Base-by-base conservation (phyloP, 164 flowering plant genomes). In the Santalum album region DNA sequence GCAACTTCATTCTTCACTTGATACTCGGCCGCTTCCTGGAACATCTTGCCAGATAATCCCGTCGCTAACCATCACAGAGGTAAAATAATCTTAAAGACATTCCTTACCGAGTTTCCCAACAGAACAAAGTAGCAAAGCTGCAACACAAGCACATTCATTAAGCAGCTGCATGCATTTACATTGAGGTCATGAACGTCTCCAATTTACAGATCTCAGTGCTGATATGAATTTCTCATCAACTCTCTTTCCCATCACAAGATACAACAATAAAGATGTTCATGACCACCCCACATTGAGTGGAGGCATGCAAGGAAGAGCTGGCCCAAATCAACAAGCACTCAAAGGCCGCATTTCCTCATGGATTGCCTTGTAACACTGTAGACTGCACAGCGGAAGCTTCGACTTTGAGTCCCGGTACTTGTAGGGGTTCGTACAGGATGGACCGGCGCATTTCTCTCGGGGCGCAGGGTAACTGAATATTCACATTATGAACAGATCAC, bases 1-100 rank as follows among this genome's bases (percentile, higher is more conserved):
- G n/a, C n/a, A n/a, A 81, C 25, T 68, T 81, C 83, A 51, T 70
- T 82, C 66, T 69, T 86, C 32, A 86, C 73, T 72, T 81, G 87
- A 69, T 73, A 86, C 64, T 82, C 86, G 65, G 97, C 97, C 63
- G 86, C 92, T 73, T 89, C 88, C 57, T 73, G 24, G 22, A 86
- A 59, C 66, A 89, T 53, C 75, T 79, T 86, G 49, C 90, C 85
- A 39, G 92, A 72, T 66, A 89, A 67, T 67, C 60, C 79, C 66
- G 73, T 72, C 43, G 80, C 78, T 53, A 89, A 50, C 97, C 86
- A 69, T 68, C 67, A 67, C 22, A 56, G 54, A 58, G 51, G 39
- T 36, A 25, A 65, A 27, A 59, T n/a, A 42, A 36, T 38, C 24
- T 58, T 44, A 59, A 19, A 56, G 22, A 44, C 49, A 58, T n/a